phyloP scores from a whole-genome alignment of 768 basidiomycete species.

The Phaeotremella fagi region DNA sequence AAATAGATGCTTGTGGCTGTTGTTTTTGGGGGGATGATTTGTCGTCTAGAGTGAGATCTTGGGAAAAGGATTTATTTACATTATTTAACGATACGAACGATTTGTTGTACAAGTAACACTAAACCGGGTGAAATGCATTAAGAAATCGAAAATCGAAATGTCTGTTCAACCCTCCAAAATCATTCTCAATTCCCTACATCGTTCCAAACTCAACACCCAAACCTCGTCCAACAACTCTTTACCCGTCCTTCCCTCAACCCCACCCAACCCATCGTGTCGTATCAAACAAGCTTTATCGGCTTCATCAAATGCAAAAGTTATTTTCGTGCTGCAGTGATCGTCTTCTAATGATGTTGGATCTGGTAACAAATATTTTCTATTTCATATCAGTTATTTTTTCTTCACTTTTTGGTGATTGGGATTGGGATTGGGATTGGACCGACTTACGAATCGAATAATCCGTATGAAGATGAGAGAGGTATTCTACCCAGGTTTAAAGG shows the following conservation, averaged over 20 bases:
- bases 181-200: conserved; percentile 28
- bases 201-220: conserved; percentile 29
- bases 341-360: conserved; percentile 84
- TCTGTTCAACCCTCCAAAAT: conserved; percentile 31
- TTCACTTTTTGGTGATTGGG: too few species aligned
- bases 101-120: too few species aligned
- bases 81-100: neutral
- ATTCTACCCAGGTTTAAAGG: conserved; percentile 32
- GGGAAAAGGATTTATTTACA: neutral
- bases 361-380: conserved; percentile 62
- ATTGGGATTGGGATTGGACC: neutral
- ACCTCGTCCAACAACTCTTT: conserved; percentile 34
- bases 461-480: conserved; percentile 61
- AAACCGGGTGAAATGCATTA: too few species aligned
- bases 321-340: conserved; percentile 67
- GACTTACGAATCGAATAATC: conserved; percentile 73
- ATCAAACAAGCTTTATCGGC: conserved; percentile 25
- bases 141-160: too few species aligned
- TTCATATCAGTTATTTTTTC: neutral
- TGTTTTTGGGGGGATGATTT: neutral
- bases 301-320: conserved; percentile 41
- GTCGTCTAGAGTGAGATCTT: neutral
- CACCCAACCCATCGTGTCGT: conserved; percentile 42
- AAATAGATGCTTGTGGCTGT: conserved; percentile 1
- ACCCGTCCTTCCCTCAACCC: conserved; percentile 37